A percentile compares a stretch with the other conserved stretches of the same genome.
Evolutionary conservation across 2,329 filamentous ascomycete genomes (phyloP).

Genomic region (Dothideomycetidae sp.): DNA sequence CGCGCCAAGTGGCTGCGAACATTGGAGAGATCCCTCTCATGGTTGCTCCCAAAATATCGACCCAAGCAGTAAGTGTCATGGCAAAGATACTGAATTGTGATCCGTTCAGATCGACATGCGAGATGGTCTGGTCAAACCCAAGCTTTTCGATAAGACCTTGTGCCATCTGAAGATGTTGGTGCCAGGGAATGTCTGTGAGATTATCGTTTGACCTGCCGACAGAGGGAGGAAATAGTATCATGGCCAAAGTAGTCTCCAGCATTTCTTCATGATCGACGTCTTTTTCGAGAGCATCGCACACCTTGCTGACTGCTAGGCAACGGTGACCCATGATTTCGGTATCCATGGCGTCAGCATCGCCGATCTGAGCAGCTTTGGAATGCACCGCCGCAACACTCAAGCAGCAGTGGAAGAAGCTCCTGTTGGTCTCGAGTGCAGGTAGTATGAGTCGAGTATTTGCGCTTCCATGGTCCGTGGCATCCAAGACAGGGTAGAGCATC

Average conservation of each 20-base stretch:
- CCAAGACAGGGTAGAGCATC: slow-evolving; percentile 80
- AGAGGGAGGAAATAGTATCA: slow-evolving; percentile 93
- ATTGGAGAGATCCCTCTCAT: slow-evolving; percentile 76
- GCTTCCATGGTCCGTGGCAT: slow-evolving; percentile 75
- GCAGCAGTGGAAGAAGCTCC: slow-evolving; percentile 88
- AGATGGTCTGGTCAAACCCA: slow-evolving; percentile 52
- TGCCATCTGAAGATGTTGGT: slow-evolving; percentile 89
- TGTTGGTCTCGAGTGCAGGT: slow-evolving; percentile 79
- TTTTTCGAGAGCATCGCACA: slow-evolving; percentile 66
- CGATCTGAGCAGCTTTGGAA: slow-evolving; percentile 63
- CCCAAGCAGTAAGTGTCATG: slow-evolving; percentile 90
- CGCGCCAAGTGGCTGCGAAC: slow-evolving; percentile 89
- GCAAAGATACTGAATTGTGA: slow-evolving; percentile 62
- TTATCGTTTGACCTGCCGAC: slow-evolving; percentile 75
- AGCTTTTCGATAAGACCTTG: slow-evolving; percentile 75
- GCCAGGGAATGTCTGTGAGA: slow-evolving; percentile 87
- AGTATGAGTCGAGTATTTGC: slow-evolving; percentile 71
- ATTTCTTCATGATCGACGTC: slow-evolving; percentile 79
- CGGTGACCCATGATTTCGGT: slow-evolving; percentile 85
- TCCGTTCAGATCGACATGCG: slow-evolving; percentile 32
- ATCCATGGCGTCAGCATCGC: slow-evolving; percentile 50
- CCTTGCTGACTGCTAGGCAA: slow-evolving; percentile 69
- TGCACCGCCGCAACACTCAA: slow-evolving; percentile 87
- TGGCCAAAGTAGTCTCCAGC: slow-evolving; percentile 78
- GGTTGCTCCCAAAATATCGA: slow-evolving; percentile 88